These are phyloP conservation scores for Oemleria cerasiformis DNA, from an alignment of 306 rosid species.

Conservation along the genomic window DNA sequence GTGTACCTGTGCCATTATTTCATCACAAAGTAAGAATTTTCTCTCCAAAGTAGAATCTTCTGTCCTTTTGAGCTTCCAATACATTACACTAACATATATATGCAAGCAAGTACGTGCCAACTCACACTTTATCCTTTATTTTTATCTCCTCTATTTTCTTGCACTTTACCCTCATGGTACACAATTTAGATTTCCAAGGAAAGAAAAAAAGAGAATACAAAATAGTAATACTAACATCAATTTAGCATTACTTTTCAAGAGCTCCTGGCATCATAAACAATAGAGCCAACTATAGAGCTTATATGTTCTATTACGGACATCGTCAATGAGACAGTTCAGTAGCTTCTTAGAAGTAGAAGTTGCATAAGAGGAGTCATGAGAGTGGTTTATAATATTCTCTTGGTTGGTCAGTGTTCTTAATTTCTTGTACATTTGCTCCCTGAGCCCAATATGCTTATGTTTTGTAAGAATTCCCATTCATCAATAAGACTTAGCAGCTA, in stretches of 20 bases:
- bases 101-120: no score
- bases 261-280: neutral
- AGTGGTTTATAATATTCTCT: neutral
- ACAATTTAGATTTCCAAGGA: neutral
- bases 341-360: neutral
- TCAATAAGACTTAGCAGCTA: no score
- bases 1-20: neutral
- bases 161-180: neutral
- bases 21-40: slow-evolving; percentile 17
- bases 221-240: neutral
- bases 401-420: neutral
- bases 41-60: slow-evolving; percentile 5
- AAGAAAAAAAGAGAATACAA: no score
- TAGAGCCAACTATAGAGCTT: no score
- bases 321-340: no score
- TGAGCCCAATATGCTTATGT: no score
- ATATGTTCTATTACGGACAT: neutral
- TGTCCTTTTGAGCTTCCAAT: slow-evolving; percentile 6
- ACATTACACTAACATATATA: neutral
- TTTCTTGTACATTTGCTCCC: neutral
- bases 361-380: neutral
- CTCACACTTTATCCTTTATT: no score
- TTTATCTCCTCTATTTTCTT: no score
- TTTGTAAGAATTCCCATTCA: no score
- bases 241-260: neutral